phyloP scores from a whole-genome alignment of 257 asterid genomes.

The Jacaranda mimosifolia region DNA sequence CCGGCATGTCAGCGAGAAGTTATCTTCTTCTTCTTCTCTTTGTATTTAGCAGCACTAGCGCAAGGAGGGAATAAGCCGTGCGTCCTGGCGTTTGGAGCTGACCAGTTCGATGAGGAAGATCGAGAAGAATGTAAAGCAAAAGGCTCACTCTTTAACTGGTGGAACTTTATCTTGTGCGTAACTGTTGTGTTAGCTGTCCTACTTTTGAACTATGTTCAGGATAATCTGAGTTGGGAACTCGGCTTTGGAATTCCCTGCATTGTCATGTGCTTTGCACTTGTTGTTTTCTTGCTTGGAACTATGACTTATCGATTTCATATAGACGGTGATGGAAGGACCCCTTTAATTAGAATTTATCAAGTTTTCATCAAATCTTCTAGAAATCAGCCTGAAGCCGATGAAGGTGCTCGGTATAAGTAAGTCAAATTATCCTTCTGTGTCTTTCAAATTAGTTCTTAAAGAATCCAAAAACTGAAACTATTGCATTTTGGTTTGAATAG shows the following conservation, averaged over 20 bases:
- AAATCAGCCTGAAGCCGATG: slow-evolving; percentile 26
- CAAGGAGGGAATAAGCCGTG: slow-evolving; percentile 51
- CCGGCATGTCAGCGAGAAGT: slow-evolving; percentile 39
- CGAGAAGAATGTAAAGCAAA: slow-evolving; percentile 35
- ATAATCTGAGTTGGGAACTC: slow-evolving; percentile 61
- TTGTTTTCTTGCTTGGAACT: slow-evolving; percentile 51
- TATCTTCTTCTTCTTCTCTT: slow-evolving; percentile 49
- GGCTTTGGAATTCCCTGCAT: slow-evolving; percentile 70
- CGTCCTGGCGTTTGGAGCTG: slow-evolving; percentile 46
- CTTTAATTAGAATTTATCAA: slow-evolving; percentile 37
- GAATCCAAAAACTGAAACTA: no score
- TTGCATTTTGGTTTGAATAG: not conserved
- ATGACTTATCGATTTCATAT: slow-evolving; percentile 52
- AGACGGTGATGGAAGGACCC: slow-evolving; percentile 31
- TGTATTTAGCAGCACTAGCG: slow-evolving; percentile 54
- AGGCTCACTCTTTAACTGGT: slow-evolving; percentile 49
- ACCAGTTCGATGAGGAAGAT: slow-evolving; percentile 48
- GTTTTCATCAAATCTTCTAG: slow-evolving; percentile 39
- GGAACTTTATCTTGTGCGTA: slow-evolving; percentile 38
- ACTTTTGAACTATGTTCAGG: slow-evolving; percentile 58
- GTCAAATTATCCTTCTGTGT: not conserved
- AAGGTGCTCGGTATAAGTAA: slow-evolving; percentile 40
- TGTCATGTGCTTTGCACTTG: slow-evolving; percentile 51
- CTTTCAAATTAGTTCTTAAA: not conserved
- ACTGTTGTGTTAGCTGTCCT: slow-evolving; percentile 39